phyloP scores from a whole-genome alignment of 371 early-diverging fungal genomes.

The Nematocida minor region DNA sequence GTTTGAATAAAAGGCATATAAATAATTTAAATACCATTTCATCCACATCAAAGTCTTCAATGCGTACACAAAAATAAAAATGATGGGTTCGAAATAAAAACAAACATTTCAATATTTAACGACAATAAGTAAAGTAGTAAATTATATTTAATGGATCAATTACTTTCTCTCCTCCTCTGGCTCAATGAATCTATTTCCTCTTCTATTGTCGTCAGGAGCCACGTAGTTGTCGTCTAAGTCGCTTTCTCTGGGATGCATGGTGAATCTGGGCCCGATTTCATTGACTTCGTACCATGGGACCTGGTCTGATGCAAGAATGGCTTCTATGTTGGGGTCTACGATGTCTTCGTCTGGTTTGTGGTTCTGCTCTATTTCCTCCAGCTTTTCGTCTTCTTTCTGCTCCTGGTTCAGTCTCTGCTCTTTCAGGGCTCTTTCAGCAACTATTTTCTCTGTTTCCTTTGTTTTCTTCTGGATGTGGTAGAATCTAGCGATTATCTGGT shows the following conservation, averaged over 20 bases:
- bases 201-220: not conserved
- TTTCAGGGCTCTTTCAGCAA: constrained; percentile 31
- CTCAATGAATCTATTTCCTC: too few relatives aligned
- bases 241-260: constrained; percentile 47
- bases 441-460: constrained; percentile 38
- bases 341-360: constrained; percentile 48
- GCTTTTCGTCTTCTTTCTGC: constrained; percentile 17
- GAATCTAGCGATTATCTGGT: constrained; percentile 25
- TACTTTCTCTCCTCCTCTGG: not conserved
- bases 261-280: constrained; percentile 46
- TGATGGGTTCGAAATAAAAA: too few relatives aligned
- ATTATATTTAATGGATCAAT: too few relatives aligned
- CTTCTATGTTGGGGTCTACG: constrained; percentile 16
- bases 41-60: too few relatives aligned
- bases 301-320: not conserved
- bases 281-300: constrained; percentile 31
- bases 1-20: too few relatives aligned
- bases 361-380: constrained; percentile 32
- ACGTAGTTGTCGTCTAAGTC: constrained; percentile 42
- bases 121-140: too few relatives aligned
- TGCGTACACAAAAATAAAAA: constrained; percentile 1
- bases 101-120: too few relatives aligned
- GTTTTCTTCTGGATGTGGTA: constrained; percentile 52
- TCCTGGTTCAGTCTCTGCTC: constrained; percentile 1
- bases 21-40: too few relatives aligned